Evolutionary conservation across 1,139 yeast species (phyloP).

Genomic region (Pichia sp.): DNA sequence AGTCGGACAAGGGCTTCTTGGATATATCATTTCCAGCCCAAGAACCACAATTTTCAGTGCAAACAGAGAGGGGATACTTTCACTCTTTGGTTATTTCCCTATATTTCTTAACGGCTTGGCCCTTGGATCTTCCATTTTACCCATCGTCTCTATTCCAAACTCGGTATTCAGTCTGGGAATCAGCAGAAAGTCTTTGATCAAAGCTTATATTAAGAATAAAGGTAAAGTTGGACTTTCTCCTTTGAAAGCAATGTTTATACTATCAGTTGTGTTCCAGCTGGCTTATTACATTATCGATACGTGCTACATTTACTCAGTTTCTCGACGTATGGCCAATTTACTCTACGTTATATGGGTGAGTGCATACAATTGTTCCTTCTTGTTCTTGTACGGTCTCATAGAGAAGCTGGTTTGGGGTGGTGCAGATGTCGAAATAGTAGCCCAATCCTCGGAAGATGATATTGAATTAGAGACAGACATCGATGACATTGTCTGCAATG

Average conservation of each 20-base stretch:
- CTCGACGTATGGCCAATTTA: constrained; percentile 83
- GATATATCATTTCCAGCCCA: constrained; percentile 47
- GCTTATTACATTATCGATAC: constrained; percentile 38
- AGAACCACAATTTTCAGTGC: constrained; percentile 52
- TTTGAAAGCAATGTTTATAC: constrained; percentile 43
- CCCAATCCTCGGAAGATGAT: constrained; percentile 11
- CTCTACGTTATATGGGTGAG: constrained; percentile 85
- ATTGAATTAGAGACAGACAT: constrained; percentile 14
- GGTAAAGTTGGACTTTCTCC: constrained; percentile 36
- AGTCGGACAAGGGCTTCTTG: constrained; percentile 38
- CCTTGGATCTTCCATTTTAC: constrained; percentile 58
- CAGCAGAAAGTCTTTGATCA: constrained; percentile 22
- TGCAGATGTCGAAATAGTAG: constrained; percentile 19
- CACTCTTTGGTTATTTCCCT: constrained; percentile 77
- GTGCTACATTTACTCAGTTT: constrained; percentile 52
- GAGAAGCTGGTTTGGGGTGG: constrained; percentile 36
- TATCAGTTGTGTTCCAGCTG: constrained; percentile 40
- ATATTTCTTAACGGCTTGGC: constrained; percentile 85
- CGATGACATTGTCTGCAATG: constrained; percentile 10
- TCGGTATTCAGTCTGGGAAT: constrained; percentile 39
- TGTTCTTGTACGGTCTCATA: constrained; percentile 52
- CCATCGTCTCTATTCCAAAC: constrained; percentile 40
- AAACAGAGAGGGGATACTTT: constrained; percentile 85
- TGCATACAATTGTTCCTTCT: constrained; percentile 66
- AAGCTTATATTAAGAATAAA: constrained; percentile 14